Conservation (phyloP, 805 yeast genomes). For the Candida chauliodis region DNA sequence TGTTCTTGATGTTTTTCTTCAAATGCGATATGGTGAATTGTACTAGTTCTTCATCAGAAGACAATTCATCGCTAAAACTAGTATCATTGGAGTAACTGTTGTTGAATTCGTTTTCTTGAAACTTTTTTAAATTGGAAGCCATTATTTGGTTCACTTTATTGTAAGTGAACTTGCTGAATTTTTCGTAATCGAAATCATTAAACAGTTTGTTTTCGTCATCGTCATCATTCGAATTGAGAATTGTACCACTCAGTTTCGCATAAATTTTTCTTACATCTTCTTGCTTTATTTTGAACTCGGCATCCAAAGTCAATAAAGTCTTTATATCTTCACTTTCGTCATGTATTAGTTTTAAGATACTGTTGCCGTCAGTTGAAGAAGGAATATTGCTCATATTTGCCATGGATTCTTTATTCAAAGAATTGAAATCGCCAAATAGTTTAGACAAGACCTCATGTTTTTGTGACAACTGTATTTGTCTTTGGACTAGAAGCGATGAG, state of each 20-base stretch:
- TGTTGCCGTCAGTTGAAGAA: slow-evolving; percentile 30
- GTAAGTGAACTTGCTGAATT: slow-evolving; percentile 20
- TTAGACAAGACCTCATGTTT: slow-evolving; percentile 37
- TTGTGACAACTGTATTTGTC: slow-evolving; percentile 39
- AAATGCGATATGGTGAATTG: slow-evolving; percentile 5
- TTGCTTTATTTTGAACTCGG: slow-evolving; percentile 19
- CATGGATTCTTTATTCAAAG: slow-evolving; percentile 22
- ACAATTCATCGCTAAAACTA: slow-evolving; percentile 9
- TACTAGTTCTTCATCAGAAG: slow-evolving; percentile 19
- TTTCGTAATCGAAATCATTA: slow-evolving; percentile 24
- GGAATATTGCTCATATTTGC: background rate
- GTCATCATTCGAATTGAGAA: background rate
- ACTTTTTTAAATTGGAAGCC: slow-evolving; percentile 7
- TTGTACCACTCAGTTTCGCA: background rate
- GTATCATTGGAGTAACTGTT: slow-evolving; percentile 10
- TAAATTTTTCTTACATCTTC: slow-evolving; percentile 2
- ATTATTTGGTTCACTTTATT: slow-evolving; percentile 21
- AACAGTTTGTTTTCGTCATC: slow-evolving; percentile 7
- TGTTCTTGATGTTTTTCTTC: slow-evolving; percentile 7
- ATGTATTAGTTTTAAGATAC: slow-evolving; percentile 35
- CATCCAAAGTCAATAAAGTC: slow-evolving; percentile 30
- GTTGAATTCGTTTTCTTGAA: slow-evolving; percentile 7
- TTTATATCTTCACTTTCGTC: slow-evolving; percentile 41
- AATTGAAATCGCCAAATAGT: slow-evolving; percentile 37
- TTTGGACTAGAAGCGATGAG: slow-evolving; percentile 18